phyloP scores from a whole-genome alignment of 1,284 basidiomycete species.

The Sanghuangporus baumii region DNA sequence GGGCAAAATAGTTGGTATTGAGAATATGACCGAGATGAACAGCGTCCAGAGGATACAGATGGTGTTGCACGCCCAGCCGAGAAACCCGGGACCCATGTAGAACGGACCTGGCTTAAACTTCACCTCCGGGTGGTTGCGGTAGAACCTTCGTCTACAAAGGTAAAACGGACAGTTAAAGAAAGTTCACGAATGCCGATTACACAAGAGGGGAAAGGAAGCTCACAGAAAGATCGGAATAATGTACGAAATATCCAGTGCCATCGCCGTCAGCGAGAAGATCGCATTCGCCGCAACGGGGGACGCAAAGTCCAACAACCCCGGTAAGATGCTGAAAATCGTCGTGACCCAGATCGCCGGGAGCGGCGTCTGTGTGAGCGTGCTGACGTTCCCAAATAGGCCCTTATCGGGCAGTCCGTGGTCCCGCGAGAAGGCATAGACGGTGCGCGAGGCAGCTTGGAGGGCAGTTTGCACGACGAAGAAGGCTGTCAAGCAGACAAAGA shows the following conservation, averaged over 20 bases:
- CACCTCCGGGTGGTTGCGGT: conserved; percentile 78
- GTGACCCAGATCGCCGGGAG: conserved; percentile 80
- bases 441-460: conserved; percentile 83
- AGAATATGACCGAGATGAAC: conserved; percentile 68
- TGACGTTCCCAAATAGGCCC: conserved; percentile 74
- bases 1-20: conserved; percentile 65
- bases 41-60: conserved; percentile 66
- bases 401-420: conserved; percentile 81
- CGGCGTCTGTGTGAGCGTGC: conserved; percentile 65
- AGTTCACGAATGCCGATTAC: not conserved
- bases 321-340: conserved; percentile 63
- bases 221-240: conserved; percentile 66
- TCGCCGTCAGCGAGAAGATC: conserved; percentile 77
- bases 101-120: conserved; percentile 86
- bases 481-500: conserved; percentile 72
- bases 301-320: conserved; percentile 73
- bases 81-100: conserved; percentile 69
- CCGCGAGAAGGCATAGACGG: conserved; percentile 87
- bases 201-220: conserved; percentile 16
- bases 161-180: not conserved
- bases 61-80: conserved; percentile 62
- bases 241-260: conserved; percentile 68
- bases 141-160: conserved; percentile 51
- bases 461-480: conserved; percentile 81
- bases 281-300: conserved; percentile 77